Base-by-base conservation (phyloP, 257 asterid genomes). In the Datura wrightii region DNA sequence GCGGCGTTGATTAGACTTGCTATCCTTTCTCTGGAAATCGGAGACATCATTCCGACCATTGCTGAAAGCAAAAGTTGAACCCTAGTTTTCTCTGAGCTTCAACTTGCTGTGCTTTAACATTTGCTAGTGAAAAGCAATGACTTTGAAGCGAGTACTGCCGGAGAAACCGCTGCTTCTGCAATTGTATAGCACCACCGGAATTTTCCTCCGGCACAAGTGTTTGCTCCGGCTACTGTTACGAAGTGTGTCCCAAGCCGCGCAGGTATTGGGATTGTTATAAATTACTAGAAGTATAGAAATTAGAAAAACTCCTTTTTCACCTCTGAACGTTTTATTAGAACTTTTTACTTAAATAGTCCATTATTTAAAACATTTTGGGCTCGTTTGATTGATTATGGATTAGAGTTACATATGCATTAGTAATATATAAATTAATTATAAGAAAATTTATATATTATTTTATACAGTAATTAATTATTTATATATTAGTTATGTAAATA, bases 1-100 rank as follows among this genome's bases (percentile, higher is more conserved):
- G 92, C 87, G 5, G 93, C 89, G 58, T 86, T 88, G 31, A 96
- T 90, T 63, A 92, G 90, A 59, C 87, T 83, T 39, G 91, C 87
- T 69, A 93, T 88, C 82, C 88, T 93, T 63, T 90, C 95, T 74
- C 93, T 89, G 62, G 93, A 85, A 42, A 85, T 82, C 84, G 89
- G 87, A 85, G 88, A 89, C 94, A 74, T 88, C 91, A 80, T 83
- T 58, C 89, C 92, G 82, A 89, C 93, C 93, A 92, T 90, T 53
- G 89, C 85, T 84, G 66, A 84, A 11, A 19, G 48, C 31, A 69
- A 72, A 72, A 72, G 3, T 79, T 37, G 72, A 82, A 84, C 86
- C 91, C 87, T 66, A 79, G 34, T 15, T 82, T 60, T 72, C 63
- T 76, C 56, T 46, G 44, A 52, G 67, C 54, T 83, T 83, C 65